phyloP scores from a whole-genome alignment of 1,139 yeast species.

The Magnusiomyces fungicola region DNA sequence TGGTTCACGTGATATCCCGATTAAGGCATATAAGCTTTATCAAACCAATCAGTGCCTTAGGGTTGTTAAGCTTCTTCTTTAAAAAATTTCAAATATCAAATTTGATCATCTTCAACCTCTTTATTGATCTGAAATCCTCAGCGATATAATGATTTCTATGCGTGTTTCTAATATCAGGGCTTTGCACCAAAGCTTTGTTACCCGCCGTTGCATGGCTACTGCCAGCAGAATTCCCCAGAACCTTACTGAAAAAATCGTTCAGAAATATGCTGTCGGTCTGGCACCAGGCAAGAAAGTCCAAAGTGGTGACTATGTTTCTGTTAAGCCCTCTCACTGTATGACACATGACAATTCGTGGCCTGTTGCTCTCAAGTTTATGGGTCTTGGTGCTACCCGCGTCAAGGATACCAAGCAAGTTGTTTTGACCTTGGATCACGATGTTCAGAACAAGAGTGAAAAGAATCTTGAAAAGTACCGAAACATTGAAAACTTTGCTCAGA shows the following conservation, averaged over 20 bases:
- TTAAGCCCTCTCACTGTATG: constrained; percentile 96
- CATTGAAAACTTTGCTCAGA: constrained; percentile 79
- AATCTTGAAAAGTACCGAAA: constrained; percentile 81
- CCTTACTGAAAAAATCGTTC: constrained; percentile 91
- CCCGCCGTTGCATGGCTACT: constrained; percentile 15
- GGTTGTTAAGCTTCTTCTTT: no score
- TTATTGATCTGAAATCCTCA: no score
- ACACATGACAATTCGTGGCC: constrained; percentile 99
- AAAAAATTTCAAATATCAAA: no score
- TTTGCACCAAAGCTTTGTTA: constrained; percentile 4
- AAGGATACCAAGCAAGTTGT: constrained; percentile 86
- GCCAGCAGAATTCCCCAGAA: constrained; percentile 44
- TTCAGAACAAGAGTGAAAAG: constrained; percentile 83
- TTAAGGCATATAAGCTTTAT: no score
- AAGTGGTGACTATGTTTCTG: constrained; percentile 92
- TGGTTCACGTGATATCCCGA: no score
- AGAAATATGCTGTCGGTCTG: constrained; percentile 80
- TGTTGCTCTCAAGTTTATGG: constrained; percentile 92
- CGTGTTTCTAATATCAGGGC: constrained; percentile 15
- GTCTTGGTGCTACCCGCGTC: constrained; percentile 80
- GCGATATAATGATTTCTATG: background rate
- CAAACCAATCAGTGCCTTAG: no score
- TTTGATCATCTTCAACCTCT: no score
- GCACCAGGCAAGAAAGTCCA: constrained; percentile 62
- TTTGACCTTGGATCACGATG: constrained; percentile 95